A percentile compares a stretch with the other conserved stretches of the same genome.
Conservation (phyloP, 192 early-diverging fungal genomes). For the Coemansia sp. region DNA sequence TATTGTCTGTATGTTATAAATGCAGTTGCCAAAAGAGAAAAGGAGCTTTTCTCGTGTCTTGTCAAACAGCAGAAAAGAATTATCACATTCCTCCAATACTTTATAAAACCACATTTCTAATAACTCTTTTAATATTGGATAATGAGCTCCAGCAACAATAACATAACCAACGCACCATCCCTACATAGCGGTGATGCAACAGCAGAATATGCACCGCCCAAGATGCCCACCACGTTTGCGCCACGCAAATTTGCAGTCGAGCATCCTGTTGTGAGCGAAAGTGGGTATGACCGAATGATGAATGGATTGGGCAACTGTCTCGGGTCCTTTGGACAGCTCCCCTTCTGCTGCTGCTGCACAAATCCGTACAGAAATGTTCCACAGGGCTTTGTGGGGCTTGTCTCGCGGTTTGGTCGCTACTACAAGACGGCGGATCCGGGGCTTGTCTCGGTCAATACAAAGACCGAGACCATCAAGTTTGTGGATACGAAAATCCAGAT, state of each 20-base stretch:
- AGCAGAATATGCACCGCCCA: slow-evolving; percentile 20
- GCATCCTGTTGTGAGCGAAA: slow-evolving; percentile 17
- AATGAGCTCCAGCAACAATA: slow-evolving; percentile 10
- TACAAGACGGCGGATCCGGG: slow-evolving; percentile 63
- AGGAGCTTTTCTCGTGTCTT: too few species aligned
- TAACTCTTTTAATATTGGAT: background rate
- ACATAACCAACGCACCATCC: background rate
- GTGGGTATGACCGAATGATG: slow-evolving; percentile 37
- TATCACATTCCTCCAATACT: too few species aligned
- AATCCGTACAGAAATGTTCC: slow-evolving; percentile 52
- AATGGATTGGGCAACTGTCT: slow-evolving; percentile 36
- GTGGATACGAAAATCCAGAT: slow-evolving; percentile 70
- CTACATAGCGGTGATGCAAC: background rate
- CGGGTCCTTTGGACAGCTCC: slow-evolving; percentile 52
- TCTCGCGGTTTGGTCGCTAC: slow-evolving; percentile 55
- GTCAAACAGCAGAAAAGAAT: too few species aligned
- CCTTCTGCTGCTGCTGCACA: slow-evolving; percentile 50
- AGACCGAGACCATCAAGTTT: slow-evolving; percentile 40
- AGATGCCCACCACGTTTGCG: slow-evolving; percentile 8
- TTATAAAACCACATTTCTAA: background rate
- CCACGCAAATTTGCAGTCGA: slow-evolving; percentile 40
- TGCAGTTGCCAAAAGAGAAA: too few species aligned
- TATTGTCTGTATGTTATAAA: too few species aligned
- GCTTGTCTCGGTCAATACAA: slow-evolving; percentile 54
- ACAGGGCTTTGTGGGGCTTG: slow-evolving; percentile 50